A percentile compares a stretch with the other conserved stretches of the same genome.
Evolutionary conservation across 768 basidiomycete species (phyloP).

Genomic region (Lactifluus rugatus): DNA sequence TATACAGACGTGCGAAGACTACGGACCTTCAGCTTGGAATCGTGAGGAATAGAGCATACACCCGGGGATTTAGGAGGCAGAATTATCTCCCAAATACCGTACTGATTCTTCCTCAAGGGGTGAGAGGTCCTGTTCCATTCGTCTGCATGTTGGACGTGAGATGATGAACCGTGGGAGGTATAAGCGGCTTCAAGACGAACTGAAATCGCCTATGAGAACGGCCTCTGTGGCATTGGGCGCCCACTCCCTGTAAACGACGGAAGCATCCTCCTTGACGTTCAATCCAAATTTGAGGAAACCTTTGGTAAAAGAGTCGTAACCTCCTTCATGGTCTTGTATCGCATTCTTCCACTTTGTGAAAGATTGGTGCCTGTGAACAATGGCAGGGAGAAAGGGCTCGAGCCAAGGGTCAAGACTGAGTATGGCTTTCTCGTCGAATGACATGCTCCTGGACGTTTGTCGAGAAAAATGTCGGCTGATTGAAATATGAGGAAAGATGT

Average conservation of each 20-base stretch:
- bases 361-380: slow-evolving; percentile 55
- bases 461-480: neutral
- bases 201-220: slow-evolving; percentile 90
- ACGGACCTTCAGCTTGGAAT: slow-evolving; percentile 81
- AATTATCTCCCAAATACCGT: slow-evolving; percentile 83
- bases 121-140: slow-evolving; percentile 80
- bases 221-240: slow-evolving; percentile 84
- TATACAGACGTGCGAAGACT: neutral
- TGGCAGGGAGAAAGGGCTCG: slow-evolving; percentile 59
- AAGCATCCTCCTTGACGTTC: slow-evolving; percentile 53
- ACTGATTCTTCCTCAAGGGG: slow-evolving; percentile 75
- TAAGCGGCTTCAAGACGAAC: slow-evolving; percentile 40
- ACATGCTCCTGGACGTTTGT: slow-evolving; percentile 7
- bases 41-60: slow-evolving; percentile 79
- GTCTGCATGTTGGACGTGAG: slow-evolving; percentile 39
- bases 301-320: slow-evolving; percentile 66
- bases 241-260: slow-evolving; percentile 89
- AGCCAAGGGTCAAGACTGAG: slow-evolving; percentile 64
- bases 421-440: slow-evolving; percentile 49
- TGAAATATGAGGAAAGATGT: neutral
- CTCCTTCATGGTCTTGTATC: slow-evolving; percentile 75
- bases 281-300: slow-evolving; percentile 78
- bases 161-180: neutral
- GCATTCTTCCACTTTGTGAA: slow-evolving; percentile 69
- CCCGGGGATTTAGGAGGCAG: slow-evolving; percentile 61